Evolutionary conservation across 768 basidiomycete genomes (phyloP), one percentile per base, ranked within the genome.

Genomic region (Lactarius hengduanensis): DNA sequence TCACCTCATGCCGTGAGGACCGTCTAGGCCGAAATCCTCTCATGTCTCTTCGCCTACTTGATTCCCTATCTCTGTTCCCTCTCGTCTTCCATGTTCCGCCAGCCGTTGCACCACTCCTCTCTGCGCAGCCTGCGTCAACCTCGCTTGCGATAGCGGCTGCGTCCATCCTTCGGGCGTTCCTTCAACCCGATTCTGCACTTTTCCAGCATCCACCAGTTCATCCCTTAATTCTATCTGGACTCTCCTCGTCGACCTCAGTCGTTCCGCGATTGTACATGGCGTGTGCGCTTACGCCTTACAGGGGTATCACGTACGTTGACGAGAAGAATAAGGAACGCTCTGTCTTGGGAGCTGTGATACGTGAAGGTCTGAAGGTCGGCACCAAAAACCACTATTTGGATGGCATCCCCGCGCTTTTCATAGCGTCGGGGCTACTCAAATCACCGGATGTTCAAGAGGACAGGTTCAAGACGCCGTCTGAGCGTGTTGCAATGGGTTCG

Each of bases 281-380:
- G 0, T 82, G 89, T 6, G 83, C 86, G 7, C 78, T 96, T n/a
- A 84, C 86, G 2, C 94, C 95, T 0, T 94, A 87, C 66, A 74
- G 80, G 28, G 80, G 78, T 5, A 74, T 89, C 18, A 84, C 81
- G 4, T 91, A 87, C 72, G 72, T 68, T 18, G 87, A 90, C 68
- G 79, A 80, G 66, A 94, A 92, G 75, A 84, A 86, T 56, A 91
- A 85, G 71, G 72, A 74, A 0, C 78, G 83, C 11, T 79, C 82
- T 8, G 84, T 86, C 0, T 81, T 88, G 6, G 87, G 91, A 62
- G 84, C 85, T 36, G 87, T 88, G 34, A 82, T 98, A 40, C 83
- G 90, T 57, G 92, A 96, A 57, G 91, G 91, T 7, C 76, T 97
- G 65, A 98, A 96, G 75, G 81, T 94, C 32, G 92, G 92, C 11